Base-by-base conservation (phyloP, 2,329 filamentous ascomycete species). In the Aspergillus costaricaensis region DNA sequence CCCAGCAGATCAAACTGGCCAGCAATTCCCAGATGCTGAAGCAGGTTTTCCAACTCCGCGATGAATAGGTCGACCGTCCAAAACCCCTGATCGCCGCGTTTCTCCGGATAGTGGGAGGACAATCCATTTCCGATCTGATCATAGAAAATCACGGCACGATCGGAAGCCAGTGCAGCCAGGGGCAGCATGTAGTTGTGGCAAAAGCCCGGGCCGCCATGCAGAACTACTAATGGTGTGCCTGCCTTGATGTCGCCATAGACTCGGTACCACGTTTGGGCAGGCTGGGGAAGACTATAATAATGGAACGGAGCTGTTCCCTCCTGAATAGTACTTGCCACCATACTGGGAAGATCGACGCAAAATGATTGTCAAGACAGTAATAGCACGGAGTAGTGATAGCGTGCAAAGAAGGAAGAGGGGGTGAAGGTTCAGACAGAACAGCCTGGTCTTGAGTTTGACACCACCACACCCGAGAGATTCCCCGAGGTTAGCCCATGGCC, bases 61-160 rank as follows among this genome's bases (percentile, higher is more conserved):
- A 55, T 32, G 19, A 55, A 55, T 10, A 55, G 39, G 14, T 47
- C 25, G 25, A 55, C 53, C 3, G 53, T 21, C 53, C 53, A 55
- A 10, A 55, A 55, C 3, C 1, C 53, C 39, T 32, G 39, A 21
- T 55, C 53, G 39, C 53, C 53, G 9, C 39, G 25, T 47, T 47
- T 55, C n/a, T 55, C 53, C 39, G 12, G 41, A 8, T 32, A 47
- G 39, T 55, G 53, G 21, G 53, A 32, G 32, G 53, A 55, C n/a
- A 21, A 38, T 41, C 53, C 53, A 41, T 55, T 55, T 47, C 53
- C 53, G 25, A 55, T 55, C 39, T 55, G 53, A n/a, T 47, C 53
- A 6, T 55, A 55, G 7, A 55, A 10, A 17, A 55, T 47, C 23
- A 55, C 53, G 15, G 53, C 25, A 8, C 53, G 39, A 14, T 21